Evolutionary conservation across 1,284 basidiomycete species (phyloP).

Genomic region (Fomitiporia mediterranea): DNA sequence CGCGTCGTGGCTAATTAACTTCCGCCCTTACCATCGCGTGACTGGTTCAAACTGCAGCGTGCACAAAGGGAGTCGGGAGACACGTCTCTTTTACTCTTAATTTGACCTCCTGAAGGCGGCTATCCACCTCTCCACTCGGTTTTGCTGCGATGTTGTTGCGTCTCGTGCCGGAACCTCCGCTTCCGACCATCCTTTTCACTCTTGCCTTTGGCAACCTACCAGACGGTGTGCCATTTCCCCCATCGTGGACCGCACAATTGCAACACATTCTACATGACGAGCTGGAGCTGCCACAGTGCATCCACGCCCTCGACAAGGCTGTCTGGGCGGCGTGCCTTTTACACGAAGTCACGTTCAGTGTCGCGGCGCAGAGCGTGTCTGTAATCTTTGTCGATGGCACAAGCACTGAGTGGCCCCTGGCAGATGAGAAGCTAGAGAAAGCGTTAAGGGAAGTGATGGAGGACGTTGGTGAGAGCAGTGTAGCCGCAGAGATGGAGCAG

Average conservation of each 20-base stretch:
- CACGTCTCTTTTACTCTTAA: background rate
- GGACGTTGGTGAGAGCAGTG: constrained; percentile 47
- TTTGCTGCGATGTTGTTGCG: constrained; percentile 60
- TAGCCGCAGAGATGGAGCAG: constrained; percentile 36
- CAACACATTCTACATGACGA: constrained; percentile 47
- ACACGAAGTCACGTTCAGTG: constrained; percentile 55
- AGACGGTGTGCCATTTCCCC: constrained; percentile 42
- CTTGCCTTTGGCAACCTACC: constrained; percentile 55
- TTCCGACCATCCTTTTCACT: constrained; percentile 69
- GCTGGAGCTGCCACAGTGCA: constrained; percentile 49
- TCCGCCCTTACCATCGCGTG: background rate
- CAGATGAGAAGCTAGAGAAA: constrained; percentile 34
- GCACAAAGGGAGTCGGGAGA: background rate
- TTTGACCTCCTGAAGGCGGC: background rate
- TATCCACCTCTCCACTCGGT: background rate
- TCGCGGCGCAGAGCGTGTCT: constrained; percentile 40
- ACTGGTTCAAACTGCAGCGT: background rate
- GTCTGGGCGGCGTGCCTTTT: constrained; percentile 53
- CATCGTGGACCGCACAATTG: constrained; percentile 53
- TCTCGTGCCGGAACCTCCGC: constrained; percentile 49
- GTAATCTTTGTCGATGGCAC: constrained; percentile 56
- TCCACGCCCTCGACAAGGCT: constrained; percentile 63
- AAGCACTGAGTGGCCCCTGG: constrained; percentile 42
- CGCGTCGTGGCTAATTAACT: background rate
- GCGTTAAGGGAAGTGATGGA: constrained; percentile 46